Evolutionary conservation across 1,284 basidiomycete species (phyloP).

Genomic region (Chalciporus piperatoides): DNA sequence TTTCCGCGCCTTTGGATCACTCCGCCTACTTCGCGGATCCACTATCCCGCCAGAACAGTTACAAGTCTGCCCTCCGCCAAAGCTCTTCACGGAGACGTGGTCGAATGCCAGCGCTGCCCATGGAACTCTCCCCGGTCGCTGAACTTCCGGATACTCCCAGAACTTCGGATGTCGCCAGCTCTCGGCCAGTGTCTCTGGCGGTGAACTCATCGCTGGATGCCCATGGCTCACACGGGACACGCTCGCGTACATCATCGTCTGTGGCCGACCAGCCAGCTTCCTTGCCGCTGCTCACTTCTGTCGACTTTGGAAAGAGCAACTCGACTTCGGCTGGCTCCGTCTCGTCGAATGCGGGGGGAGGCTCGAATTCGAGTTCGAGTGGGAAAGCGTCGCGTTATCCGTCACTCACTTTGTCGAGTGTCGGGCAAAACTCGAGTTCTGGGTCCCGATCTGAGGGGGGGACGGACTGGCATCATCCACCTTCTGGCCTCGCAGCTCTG

Average conservation of each 20-base stretch:
- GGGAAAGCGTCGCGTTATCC: conserved; percentile 28
- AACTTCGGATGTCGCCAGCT: neutral
- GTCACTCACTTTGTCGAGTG: conserved; percentile 25
- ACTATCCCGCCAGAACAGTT: neutral
- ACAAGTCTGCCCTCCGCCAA: conserved; percentile 2
- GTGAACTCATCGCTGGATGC: conserved; percentile 14
- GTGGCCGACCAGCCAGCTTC: conserved; percentile 1
- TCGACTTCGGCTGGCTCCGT: conserved; percentile 12
- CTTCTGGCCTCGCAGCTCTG: conserved; percentile 25
- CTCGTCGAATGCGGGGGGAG: conserved; percentile 11
- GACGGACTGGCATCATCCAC: conserved; percentile 27
- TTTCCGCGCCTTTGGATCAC: conserved; percentile 24
- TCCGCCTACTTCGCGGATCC: neutral
- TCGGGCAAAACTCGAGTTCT: conserved; percentile 10
- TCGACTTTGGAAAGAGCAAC: conserved; percentile 24
- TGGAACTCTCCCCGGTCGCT: conserved; percentile 18
- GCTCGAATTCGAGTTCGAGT: conserved; percentile 17
- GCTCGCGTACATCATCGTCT: conserved; percentile 11
- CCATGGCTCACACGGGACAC: conserved; percentile 13
- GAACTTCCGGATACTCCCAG: conserved; percentile 20
- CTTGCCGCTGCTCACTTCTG: conserved; percentile 27
- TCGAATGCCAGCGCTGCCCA: neutral
- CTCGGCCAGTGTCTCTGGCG: conserved; percentile 4
- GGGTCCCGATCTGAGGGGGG: conserved; percentile 12
- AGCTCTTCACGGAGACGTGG: conserved; percentile 12